Evolutionary conservation across 164 flowering plant species (phyloP).

Genomic region (grape (Vitis vinifera)): DNA sequence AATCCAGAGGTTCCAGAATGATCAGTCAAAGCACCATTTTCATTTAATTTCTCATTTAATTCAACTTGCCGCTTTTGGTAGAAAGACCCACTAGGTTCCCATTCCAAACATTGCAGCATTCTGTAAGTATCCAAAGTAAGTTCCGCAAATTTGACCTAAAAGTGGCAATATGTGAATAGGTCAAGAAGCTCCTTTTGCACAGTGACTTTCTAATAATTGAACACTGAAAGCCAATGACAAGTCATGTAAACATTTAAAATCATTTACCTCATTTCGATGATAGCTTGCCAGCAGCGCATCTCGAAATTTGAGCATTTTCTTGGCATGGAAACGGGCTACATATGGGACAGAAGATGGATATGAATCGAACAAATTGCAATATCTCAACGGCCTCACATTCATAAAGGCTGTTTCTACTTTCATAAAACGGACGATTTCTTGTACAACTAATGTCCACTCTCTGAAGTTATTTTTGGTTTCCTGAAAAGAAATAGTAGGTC

Average conservation of each 20-base stretch:
- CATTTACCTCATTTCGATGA: constrained; percentile 83
- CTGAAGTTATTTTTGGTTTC: constrained; percentile 57
- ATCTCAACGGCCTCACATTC: constrained; percentile 71
- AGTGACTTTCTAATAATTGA: not conserved
- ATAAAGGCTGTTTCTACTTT: constrained; percentile 49
- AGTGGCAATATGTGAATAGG: constrained; percentile 14
- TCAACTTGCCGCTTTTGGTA: constrained; percentile 60
- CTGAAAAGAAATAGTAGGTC: constrained; percentile 36
- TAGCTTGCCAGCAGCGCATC: constrained; percentile 89
- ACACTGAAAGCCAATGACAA: not conserved
- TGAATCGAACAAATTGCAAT: constrained; percentile 58
- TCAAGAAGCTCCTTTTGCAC: constrained; percentile 1
- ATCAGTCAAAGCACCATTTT: constrained; percentile 58
- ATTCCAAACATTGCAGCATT: constrained; percentile 96
- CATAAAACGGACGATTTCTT: constrained; percentile 80
- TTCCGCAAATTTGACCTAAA: constrained; percentile 93
- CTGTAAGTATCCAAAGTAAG: constrained; percentile 84
- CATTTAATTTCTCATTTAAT: constrained; percentile 49
- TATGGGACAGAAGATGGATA: constrained; percentile 63
- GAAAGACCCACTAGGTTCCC: constrained; percentile 94
- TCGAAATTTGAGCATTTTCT: constrained; percentile 66
- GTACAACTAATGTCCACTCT: constrained; percentile 90
- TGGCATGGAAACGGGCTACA: constrained; percentile 84
- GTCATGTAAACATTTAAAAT: not conserved
- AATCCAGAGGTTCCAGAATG: constrained; percentile 72